A percentile compares a stretch with the other conserved stretches of the same genome.
These are phyloP conservation scores for Raphanus hybrid DNA, from an alignment of 441 rosid genomes.

Conservation along the genomic window DNA sequence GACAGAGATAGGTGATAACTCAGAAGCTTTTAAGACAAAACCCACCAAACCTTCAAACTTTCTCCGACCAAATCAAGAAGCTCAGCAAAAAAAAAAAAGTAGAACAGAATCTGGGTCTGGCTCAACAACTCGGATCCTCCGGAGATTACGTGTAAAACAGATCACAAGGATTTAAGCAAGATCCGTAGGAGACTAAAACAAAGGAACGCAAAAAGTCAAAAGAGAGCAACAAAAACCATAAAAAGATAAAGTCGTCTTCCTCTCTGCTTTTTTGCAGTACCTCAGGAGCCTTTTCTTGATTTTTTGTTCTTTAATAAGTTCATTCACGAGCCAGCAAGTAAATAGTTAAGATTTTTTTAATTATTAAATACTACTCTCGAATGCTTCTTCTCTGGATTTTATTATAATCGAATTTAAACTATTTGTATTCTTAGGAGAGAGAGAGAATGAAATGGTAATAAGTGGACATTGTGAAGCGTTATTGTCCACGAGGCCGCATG, in stretches of 20 bases:
- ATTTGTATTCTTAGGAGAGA: constrained; percentile 29
- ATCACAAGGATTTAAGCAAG: constrained; percentile 39
- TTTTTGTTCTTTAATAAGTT: constrained; percentile 31
- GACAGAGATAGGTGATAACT: constrained; percentile 10
- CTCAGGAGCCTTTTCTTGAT: constrained; percentile 44
- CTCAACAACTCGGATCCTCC: constrained; percentile 30
- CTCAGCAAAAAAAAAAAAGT: constrained; percentile 18
- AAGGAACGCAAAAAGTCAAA: constrained; percentile 39
- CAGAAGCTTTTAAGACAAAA: constrained; percentile 23
- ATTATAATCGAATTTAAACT: constrained; percentile 26
- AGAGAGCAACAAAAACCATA: constrained; percentile 18
- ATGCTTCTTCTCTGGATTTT: neutral
- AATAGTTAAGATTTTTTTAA: constrained; percentile 29
- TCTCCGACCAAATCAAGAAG: constrained; percentile 41
- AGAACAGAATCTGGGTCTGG: constrained; percentile 35
- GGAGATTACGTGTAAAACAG: constrained; percentile 14
- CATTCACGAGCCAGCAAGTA: constrained; percentile 43
- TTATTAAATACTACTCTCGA: neutral
- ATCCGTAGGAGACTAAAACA: constrained; percentile 31
- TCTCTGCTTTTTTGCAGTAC: constrained; percentile 36
- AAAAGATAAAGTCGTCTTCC: constrained; percentile 39
- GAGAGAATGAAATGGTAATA: constrained; percentile 24
- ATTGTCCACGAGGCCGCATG: constrained; percentile 46
- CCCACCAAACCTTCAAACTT: neutral
- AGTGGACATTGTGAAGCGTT: constrained; percentile 42